A percentile compares a stretch with the other conserved stretches of the same genome.
phyloP scores from a whole-genome alignment of 2,329 filamentous ascomycete genomes.

The Trichothecium roseum region DNA sequence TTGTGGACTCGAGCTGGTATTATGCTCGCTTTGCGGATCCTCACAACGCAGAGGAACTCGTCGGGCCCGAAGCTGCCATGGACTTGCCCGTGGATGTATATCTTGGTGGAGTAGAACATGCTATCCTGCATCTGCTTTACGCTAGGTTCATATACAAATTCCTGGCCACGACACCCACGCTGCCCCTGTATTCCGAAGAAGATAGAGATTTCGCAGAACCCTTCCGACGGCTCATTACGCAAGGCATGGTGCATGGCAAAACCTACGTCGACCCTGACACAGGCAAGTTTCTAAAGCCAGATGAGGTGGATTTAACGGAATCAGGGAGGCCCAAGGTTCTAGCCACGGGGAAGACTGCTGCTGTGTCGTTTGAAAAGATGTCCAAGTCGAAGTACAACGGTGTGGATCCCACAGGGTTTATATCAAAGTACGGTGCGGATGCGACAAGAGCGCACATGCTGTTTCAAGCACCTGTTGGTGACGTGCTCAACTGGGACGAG shows the following conservation, averaged over 20 bases:
- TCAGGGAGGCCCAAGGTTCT: slow-evolving; percentile 49
- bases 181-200: slow-evolving; percentile 26
- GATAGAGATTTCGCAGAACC: slow-evolving; percentile 49
- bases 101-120: slow-evolving; percentile 81
- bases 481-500: slow-evolving; percentile 83
- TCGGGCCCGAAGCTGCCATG: slow-evolving; percentile 49
- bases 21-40: slow-evolving; percentile 72
- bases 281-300: slow-evolving; percentile 65
- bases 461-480: slow-evolving; percentile 76
- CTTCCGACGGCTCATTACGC: slow-evolving; percentile 72
- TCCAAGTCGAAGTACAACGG: slow-evolving; percentile 92
- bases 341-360: slow-evolving; percentile 46
- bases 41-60: slow-evolving; percentile 48
- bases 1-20: slow-evolving; percentile 94
- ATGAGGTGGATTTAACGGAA: slow-evolving; percentile 58
- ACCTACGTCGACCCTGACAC: slow-evolving; percentile 67
- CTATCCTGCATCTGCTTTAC: slow-evolving; percentile 81
- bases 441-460: slow-evolving; percentile 78
- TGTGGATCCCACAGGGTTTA: slow-evolving; percentile 67
- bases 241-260: slow-evolving; percentile 89
- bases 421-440: slow-evolving; percentile 69
- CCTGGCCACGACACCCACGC: slow-evolving; percentile 46
- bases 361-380: slow-evolving; percentile 78
- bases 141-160: slow-evolving; percentile 88
- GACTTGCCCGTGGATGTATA: slow-evolving; percentile 76